Evolutionary conservation across 2,329 filamentous ascomycete genomes (phyloP).

Genomic region (Pseudophaeomoniella oleicola): DNA sequence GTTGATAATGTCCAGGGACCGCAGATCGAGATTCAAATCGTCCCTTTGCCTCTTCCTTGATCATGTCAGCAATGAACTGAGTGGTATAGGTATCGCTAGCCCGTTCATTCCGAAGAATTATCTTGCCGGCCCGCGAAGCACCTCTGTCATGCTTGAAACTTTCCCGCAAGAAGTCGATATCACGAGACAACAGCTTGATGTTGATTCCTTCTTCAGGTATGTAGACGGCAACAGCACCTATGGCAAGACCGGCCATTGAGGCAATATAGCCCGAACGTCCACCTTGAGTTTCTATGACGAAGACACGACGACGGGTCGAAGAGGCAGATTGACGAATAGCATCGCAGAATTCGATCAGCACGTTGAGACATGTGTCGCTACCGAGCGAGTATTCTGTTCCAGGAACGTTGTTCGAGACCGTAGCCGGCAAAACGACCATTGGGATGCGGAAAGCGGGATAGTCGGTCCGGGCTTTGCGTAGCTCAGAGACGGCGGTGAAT

Average conservation of each 20-base stretch:
- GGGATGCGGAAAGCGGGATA: constrained; percentile 86
- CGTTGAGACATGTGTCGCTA: constrained; percentile 92
- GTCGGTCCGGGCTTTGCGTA: constrained; percentile 63
- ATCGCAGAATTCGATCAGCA: constrained; percentile 88
- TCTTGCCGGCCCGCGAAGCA: constrained; percentile 75
- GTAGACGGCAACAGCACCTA: constrained; percentile 86
- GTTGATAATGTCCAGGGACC: constrained; percentile 87
- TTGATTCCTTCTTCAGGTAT: constrained; percentile 93
- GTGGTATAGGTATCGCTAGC: constrained; percentile 82
- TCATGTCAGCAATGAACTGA: constrained; percentile 88
- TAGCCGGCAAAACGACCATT: constrained; percentile 83
- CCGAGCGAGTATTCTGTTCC: constrained; percentile 95
- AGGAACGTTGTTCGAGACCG: constrained; percentile 96
- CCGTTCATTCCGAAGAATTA: constrained; percentile 95
- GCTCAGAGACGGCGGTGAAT: constrained; percentile 78
- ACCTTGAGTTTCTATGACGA: constrained; percentile 96
- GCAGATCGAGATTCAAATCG: constrained; percentile 86
- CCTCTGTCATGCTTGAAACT: constrained; percentile 77
- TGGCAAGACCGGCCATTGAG: constrained; percentile 76
- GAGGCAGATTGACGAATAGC: constrained; percentile 95
- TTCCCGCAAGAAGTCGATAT: constrained; percentile 78
- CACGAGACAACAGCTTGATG: constrained; percentile 79
- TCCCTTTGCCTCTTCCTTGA: constrained; percentile 81
- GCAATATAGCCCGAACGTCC: constrained; percentile 89
- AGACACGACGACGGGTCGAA: constrained; percentile 80